These are phyloP conservation scores for Penicillium corylophilum DNA, from an alignment of 2,329 filamentous ascomycete genomes.

Conservation along the genomic window DNA sequence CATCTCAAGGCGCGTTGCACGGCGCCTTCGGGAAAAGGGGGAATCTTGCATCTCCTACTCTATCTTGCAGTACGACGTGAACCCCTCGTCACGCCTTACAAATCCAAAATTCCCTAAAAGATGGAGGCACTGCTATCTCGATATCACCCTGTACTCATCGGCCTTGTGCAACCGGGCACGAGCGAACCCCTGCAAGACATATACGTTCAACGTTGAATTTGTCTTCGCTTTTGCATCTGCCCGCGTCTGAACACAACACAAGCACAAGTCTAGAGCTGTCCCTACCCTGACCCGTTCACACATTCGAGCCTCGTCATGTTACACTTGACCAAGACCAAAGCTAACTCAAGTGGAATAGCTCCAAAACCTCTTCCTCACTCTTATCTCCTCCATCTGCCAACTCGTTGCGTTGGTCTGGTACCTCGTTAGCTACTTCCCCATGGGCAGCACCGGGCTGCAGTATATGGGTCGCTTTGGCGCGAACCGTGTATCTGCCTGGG, in stretches of 20 bases:
- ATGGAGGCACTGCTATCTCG: background rate
- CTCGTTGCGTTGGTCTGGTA: conserved; percentile 86
- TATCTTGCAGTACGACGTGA: conserved; percentile 19
- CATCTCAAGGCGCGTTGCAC: conserved; percentile 16
- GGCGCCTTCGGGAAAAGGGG: conserved; percentile 10
- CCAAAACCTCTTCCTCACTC: conserved; percentile 77
- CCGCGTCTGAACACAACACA: background rate
- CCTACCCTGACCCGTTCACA: background rate
- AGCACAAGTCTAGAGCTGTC: background rate
- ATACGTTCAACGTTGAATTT: background rate
- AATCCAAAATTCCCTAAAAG: background rate
- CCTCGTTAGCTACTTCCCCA: conserved; percentile 94
- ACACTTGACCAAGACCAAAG: background rate
- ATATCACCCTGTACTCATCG: conserved; percentile 15
- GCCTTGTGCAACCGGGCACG: conserved; percentile 6
- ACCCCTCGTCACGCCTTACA: background rate
- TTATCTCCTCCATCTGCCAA: conserved; percentile 80
- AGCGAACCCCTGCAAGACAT: background rate
- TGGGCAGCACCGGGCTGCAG: conserved; percentile 86
- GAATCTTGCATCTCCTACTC: conserved; percentile 20
- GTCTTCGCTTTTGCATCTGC: too few relatives aligned
- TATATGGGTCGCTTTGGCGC: conserved; percentile 84
- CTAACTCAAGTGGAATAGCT: conserved; percentile 61
- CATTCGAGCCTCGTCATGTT: conserved; percentile 1
- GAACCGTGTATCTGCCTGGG: conserved; percentile 81